Conservation (phyloP, 768 basidiomycete genomes). For the Macrolepiota fuliginosa region DNA sequence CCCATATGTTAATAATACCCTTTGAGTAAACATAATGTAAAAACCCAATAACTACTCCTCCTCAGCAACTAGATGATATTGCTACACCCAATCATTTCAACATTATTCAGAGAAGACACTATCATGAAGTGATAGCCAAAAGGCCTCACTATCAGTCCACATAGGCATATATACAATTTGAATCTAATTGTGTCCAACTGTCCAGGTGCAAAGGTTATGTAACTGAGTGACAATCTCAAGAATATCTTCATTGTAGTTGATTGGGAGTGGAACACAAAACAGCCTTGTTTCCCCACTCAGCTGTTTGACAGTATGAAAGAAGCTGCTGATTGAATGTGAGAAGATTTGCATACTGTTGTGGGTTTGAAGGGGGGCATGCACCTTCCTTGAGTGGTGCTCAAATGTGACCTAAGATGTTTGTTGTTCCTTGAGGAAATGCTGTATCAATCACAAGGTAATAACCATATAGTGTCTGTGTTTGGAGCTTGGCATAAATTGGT, state of each 20-base stretch:
- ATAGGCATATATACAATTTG: constrained; percentile 33
- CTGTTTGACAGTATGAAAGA: constrained; percentile 45
- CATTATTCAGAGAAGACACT: not conserved
- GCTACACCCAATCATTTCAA: not conserved
- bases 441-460: constrained; percentile 44
- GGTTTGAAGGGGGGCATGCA: constrained; percentile 16
- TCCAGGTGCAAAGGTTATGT: constrained; percentile 29
- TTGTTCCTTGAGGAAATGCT: constrained; percentile 39
- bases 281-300: constrained; percentile 54
- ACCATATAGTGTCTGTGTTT: constrained; percentile 31
- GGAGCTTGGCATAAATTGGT: constrained; percentile 35
- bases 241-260: constrained; percentile 28
- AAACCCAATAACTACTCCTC: no score
- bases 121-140: constrained; percentile 17
- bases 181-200: constrained; percentile 42
- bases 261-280: constrained; percentile 37
- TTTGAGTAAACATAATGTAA: not conserved
- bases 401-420: constrained; percentile 30
- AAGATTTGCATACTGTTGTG: constrained; percentile 21
- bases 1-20: no score
- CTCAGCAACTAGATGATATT: not conserved
- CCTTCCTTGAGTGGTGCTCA: constrained; percentile 35
- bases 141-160: constrained; percentile 29
- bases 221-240: constrained; percentile 33
- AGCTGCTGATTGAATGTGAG: no score